Percentiles rank a stretch among this genome's conserved stretches.
phyloP scores from a whole-genome alignment of 2,329 filamentous ascomycete species.

The Bipolaris oryzae region DNA sequence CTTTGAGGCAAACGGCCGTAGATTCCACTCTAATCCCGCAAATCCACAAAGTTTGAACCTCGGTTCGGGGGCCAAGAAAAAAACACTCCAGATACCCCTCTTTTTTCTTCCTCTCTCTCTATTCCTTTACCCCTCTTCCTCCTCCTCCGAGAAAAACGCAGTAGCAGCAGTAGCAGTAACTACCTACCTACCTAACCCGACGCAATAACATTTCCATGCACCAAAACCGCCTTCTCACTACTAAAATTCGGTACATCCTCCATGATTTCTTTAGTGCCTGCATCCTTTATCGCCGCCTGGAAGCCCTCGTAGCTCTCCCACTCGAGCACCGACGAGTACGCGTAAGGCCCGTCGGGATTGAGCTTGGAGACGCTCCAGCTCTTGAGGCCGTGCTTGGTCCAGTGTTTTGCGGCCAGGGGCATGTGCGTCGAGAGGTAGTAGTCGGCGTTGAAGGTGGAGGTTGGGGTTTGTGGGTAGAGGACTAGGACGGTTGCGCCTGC shows the following conservation, averaged over 20 bases:
- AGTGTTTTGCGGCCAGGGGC: slow-evolving; percentile 51
- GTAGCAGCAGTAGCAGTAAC: neutral
- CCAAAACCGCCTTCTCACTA: slow-evolving; percentile 42
- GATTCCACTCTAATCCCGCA: no score
- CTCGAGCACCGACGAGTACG: slow-evolving; percentile 21
- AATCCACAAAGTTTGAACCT: no score
- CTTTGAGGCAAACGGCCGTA: no score
- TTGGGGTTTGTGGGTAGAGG: slow-evolving; percentile 52
- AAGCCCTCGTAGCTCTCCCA: slow-evolving; percentile 36
- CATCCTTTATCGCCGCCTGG: slow-evolving; percentile 25
- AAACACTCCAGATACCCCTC: no score
- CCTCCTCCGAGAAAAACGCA: no score
- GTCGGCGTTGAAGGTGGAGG: slow-evolving; percentile 55
- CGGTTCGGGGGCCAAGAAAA: no score
- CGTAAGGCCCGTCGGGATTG: slow-evolving; percentile 31
- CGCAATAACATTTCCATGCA: slow-evolving; percentile 29
- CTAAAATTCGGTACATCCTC: slow-evolving; percentile 47
- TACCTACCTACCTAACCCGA: slow-evolving; percentile 4
- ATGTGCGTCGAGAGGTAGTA: slow-evolving; percentile 59
- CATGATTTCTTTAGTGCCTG: slow-evolving; percentile 43
- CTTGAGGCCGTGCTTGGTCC: slow-evolving; percentile 50
- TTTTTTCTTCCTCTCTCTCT: no score
- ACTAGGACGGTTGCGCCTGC: slow-evolving; percentile 26
- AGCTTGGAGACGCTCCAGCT: slow-evolving; percentile 30
- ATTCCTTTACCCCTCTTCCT: no score